Percentiles rank a stretch among this genome's conserved stretches.
These are phyloP conservation scores for Aspergillus vadensis DNA, from an alignment of 2,329 filamentous ascomycete genomes.

Conservation along the genomic window DNA sequence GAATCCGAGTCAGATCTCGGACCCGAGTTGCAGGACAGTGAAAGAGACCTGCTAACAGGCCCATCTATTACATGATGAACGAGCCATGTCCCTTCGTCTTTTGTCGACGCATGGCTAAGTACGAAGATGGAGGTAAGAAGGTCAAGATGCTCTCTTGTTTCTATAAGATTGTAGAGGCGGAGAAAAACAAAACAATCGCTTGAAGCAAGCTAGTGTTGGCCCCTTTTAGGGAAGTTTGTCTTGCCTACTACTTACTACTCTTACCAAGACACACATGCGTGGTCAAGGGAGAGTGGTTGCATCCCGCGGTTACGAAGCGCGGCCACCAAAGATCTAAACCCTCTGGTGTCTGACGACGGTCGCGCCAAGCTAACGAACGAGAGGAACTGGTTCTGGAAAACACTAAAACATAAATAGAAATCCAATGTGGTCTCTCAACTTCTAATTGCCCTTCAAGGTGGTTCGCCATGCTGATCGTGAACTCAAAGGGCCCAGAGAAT, in stretches of 20 bases:
- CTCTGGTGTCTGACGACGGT: constrained; percentile 5
- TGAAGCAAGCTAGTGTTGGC: neutral
- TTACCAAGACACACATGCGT: neutral
- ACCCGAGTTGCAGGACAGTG: neutral
- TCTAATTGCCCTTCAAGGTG: neutral
- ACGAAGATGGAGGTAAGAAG: neutral
- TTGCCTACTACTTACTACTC: neutral
- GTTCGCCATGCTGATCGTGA: constrained; percentile 13
- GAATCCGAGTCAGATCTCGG: neutral
- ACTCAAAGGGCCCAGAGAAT: neutral
- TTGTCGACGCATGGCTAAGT: neutral
- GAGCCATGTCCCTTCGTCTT: neutral
- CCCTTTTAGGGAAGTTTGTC: neutral
- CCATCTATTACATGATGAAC: neutral
- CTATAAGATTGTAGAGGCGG: neutral
- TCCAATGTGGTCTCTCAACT: neutral
- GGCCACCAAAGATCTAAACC: neutral
- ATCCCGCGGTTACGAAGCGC: constrained; percentile 7
- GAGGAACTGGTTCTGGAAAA: constrained; percentile 4
- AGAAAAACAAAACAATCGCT: neutral
- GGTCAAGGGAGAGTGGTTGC: constrained; percentile 6
- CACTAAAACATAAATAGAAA: constrained; percentile 9
- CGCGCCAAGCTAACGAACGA: constrained; percentile 6
- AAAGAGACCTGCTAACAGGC: neutral
- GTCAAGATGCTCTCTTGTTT: neutral